Conservation (phyloP, 495 filamentous ascomycete species). For the Neurospora intermedia region DNA sequence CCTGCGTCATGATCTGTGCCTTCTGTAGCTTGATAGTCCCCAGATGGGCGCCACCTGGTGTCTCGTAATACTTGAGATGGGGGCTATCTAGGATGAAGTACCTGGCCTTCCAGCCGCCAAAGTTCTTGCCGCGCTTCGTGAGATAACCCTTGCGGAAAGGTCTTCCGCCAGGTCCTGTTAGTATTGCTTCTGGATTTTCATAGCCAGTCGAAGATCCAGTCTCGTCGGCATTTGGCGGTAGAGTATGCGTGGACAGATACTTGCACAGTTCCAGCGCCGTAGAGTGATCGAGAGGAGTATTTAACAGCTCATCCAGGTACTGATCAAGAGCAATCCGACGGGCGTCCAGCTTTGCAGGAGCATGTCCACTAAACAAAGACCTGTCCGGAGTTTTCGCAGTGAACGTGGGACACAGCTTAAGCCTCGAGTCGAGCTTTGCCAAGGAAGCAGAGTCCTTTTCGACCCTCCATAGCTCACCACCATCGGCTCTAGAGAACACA, state of each 20-base stretch:
- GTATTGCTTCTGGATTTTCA: slow-evolving; percentile 22
- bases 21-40: slow-evolving; percentile 86
- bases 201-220: slow-evolving; percentile 37
- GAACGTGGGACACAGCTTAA: slow-evolving; percentile 61
- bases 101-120: slow-evolving; percentile 96
- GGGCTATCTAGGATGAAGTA: slow-evolving; percentile 91
- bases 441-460: slow-evolving; percentile 83
- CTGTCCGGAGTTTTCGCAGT: slow-evolving; percentile 68
- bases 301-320: slow-evolving; percentile 75
- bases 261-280: slow-evolving; percentile 76
- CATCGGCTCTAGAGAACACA: slow-evolving; percentile 64
- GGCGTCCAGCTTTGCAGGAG: slow-evolving; percentile 87
- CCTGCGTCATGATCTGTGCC: slow-evolving; percentile 89
- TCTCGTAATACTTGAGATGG: slow-evolving; percentile 82
- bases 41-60: slow-evolving; percentile 74
- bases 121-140: slow-evolving; percentile 94
- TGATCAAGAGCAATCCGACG: slow-evolving; percentile 68
- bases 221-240: slow-evolving; percentile 66
- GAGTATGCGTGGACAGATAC: slow-evolving; percentile 77
- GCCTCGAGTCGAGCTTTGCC: slow-evolving; percentile 66
- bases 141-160: slow-evolving; percentile 82
- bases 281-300: slow-evolving; percentile 67
- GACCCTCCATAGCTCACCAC: slow-evolving; percentile 80
- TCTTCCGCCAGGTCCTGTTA: slow-evolving; percentile 48
- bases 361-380: slow-evolving; percentile 80